A percentile compares a stretch with the other conserved stretches of the same genome.
These are phyloP conservation scores for Beta macrorhiza DNA, from an alignment of 179 eudicot species.

Conservation along the genomic window DNA sequence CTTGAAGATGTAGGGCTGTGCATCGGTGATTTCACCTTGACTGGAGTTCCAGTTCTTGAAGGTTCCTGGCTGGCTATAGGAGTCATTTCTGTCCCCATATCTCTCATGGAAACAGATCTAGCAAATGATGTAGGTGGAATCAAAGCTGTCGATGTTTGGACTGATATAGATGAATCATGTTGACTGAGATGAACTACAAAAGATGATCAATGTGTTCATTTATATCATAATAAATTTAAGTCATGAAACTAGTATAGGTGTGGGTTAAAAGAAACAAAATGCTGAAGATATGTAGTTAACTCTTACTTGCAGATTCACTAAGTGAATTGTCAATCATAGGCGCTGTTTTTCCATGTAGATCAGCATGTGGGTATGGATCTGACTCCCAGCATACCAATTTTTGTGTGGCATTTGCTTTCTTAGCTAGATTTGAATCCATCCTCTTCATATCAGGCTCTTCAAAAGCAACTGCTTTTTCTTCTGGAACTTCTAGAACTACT, in stretches of 20 bases:
- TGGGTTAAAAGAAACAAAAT: background rate
- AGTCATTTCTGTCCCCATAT: slow-evolving; percentile 90
- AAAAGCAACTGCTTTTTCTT: slow-evolving; percentile 46
- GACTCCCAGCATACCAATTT: slow-evolving; percentile 48
- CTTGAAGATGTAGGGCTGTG: slow-evolving; percentile 57
- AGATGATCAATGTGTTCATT: slow-evolving; percentile 10
- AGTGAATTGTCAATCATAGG: slow-evolving; percentile 41
- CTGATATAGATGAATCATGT: slow-evolving; percentile 42
- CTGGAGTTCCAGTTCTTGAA: slow-evolving; percentile 75
- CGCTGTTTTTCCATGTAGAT: slow-evolving; percentile 38
- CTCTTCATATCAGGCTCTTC: slow-evolving; percentile 68
- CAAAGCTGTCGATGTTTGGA: slow-evolving; percentile 42
- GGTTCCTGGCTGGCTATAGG: slow-evolving; percentile 83
- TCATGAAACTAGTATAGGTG: background rate
- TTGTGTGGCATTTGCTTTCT: slow-evolving; percentile 33
- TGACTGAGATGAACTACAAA: slow-evolving; percentile 55
- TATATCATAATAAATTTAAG: background rate
- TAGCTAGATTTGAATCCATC: slow-evolving; percentile 50
- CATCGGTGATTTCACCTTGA: slow-evolving; percentile 65
- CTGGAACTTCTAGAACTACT: slow-evolving; percentile 59
- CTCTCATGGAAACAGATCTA: slow-evolving; percentile 75
- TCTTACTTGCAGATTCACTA: slow-evolving; percentile 48
- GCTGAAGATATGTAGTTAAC: slow-evolving; percentile 11
- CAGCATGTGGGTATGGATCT: slow-evolving; percentile 35
- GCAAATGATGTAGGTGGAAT: slow-evolving; percentile 49